Evolutionary conservation across 805 yeast species (phyloP).

Genomic region (Lipomyces kockii): DNA sequence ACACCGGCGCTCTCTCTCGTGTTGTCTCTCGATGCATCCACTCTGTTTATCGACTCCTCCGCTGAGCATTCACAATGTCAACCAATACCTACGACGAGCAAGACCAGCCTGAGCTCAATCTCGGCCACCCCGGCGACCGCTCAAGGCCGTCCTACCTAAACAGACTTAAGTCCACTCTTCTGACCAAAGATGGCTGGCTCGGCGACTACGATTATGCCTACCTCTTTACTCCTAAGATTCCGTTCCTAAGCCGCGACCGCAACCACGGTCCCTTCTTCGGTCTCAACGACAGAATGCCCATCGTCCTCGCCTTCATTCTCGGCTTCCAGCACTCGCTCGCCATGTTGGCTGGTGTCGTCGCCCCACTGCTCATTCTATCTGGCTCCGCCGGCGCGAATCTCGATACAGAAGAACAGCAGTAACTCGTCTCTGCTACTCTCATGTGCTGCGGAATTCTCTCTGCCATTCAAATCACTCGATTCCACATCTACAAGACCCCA

Average conservation of each 20-base stretch:
- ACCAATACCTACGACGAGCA: not conserved
- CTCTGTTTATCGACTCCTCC: not conserved
- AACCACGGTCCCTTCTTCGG: conserved; percentile 81
- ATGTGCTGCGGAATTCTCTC: conserved; percentile 76
- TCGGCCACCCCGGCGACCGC: conserved; percentile 13
- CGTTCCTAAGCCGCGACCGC: conserved; percentile 57
- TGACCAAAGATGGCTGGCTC: conserved; percentile 63
- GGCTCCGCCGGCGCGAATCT: conserved; percentile 60
- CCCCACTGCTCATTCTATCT: conserved; percentile 81
- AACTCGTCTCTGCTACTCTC: conserved; percentile 71
- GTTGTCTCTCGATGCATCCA: no score
- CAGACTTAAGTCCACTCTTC: conserved; percentile 9
- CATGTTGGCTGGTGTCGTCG: conserved; percentile 88
- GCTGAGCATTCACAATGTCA: not conserved
- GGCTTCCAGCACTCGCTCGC: conserved; percentile 89
- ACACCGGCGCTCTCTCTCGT: no score
- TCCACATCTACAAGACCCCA: conserved; percentile 73
- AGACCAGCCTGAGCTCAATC: not conserved
- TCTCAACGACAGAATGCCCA: conserved; percentile 76
- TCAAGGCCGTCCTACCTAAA: conserved; percentile 12
- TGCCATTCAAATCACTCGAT: conserved; percentile 75
- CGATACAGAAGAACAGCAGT: conserved; percentile 55
- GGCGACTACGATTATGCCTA: conserved; percentile 86
- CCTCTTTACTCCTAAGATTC: conserved; percentile 79
- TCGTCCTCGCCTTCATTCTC: conserved; percentile 72